Percentiles rank a stretch among this genome's conserved stretches.
phyloP scores from a whole-genome alignment of 208 protist species.

The Trypanosoma vivax region DNA sequence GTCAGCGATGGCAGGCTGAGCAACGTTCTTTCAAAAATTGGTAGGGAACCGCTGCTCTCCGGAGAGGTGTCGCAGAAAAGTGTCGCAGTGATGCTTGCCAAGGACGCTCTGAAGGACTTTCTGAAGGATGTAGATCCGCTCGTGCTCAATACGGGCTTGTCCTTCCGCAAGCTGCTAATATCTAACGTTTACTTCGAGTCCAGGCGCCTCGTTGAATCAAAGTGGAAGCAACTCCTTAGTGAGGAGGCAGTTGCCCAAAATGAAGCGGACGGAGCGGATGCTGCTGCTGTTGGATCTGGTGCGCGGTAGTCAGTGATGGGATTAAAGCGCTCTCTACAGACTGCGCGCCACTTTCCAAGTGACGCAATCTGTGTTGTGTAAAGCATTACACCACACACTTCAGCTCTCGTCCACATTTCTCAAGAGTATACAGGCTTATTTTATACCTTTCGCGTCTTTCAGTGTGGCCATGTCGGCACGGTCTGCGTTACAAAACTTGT shows the following conservation, averaged over 20 bases:
- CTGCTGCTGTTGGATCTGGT: not conserved
- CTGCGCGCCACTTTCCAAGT: no score
- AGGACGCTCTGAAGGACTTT: slow-evolving; percentile 87
- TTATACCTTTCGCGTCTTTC: no score
- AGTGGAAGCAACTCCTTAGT: slow-evolving; percentile 50
- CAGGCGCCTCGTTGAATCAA: slow-evolving; percentile 47
- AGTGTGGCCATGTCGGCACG: no score
- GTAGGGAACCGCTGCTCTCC: slow-evolving; percentile 58
- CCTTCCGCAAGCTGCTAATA: slow-evolving; percentile 78
- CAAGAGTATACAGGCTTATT: no score
- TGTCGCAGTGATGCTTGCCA: slow-evolving; percentile 66
- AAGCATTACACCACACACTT: no score
- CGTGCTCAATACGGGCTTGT: slow-evolving; percentile 72
- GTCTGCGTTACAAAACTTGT: no score
- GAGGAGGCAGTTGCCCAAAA: slow-evolving; percentile 13
- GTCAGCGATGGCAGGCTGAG: slow-evolving; percentile 77
- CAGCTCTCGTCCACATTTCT: no score
- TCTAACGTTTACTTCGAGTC: slow-evolving; percentile 69
- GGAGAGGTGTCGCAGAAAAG: slow-evolving; percentile 50
- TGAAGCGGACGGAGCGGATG: slow-evolving; percentile 14
- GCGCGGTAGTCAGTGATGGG: no score
- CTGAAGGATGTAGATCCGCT: slow-evolving; percentile 72
- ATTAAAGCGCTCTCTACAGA: no score
- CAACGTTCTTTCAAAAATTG: slow-evolving; percentile 82
- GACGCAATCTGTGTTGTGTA: no score